Base-by-base conservation (phyloP, 1,284 basidiomycete species). In the Ustilago loliicola region DNA sequence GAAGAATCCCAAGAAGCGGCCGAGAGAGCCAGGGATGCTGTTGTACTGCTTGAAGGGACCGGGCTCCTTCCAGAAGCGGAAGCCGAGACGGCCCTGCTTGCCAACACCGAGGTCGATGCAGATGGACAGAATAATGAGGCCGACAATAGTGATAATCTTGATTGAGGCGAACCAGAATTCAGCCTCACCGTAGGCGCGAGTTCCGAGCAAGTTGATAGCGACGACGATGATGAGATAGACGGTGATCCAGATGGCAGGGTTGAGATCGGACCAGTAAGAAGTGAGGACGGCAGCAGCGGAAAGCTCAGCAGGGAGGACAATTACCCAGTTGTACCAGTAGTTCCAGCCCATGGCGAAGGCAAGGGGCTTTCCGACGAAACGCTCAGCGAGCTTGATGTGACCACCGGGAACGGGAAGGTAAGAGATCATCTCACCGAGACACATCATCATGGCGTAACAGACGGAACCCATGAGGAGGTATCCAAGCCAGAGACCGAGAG, bases 251-350 rank as follows among this genome's bases (percentile, higher is more conserved):
- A 88, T 91, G 11, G 91, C 91, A 70, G 91, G 90, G 85, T 89
- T 93, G 75, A 91, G 72, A 34, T 83, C 62, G 76, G 85, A 83
- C 93, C 93, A 94, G 83, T 90, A 92, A 53, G 91, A 89, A 80
- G 94, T 91, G n/a, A 95, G 88, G 17, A 94, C 90, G 2, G 93
- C 90, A 1, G 92, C 90, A 25, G 93, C 93, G 66, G 91, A 91
- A 19, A 94, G 87, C 82, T 95, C 93, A 5, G 93, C 92, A 3
- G 93, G 93, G 25, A 94, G 88, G 64, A 93, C 86, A 72, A 88
- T 88, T 27, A 86, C 62, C 76, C 76, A 78, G 72, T 78, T 78
- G 72, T 70, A 80, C 68, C 68, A 81, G 93, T 93, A 90, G 94
- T 88, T 23, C 93, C 90, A 70, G 90, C 92, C 53, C 90, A 86